These are phyloP conservation scores for Ophiosphaerella herpotricha DNA, from an alignment of 2,329 filamentous ascomycete genomes.

Conservation along the genomic window DNA sequence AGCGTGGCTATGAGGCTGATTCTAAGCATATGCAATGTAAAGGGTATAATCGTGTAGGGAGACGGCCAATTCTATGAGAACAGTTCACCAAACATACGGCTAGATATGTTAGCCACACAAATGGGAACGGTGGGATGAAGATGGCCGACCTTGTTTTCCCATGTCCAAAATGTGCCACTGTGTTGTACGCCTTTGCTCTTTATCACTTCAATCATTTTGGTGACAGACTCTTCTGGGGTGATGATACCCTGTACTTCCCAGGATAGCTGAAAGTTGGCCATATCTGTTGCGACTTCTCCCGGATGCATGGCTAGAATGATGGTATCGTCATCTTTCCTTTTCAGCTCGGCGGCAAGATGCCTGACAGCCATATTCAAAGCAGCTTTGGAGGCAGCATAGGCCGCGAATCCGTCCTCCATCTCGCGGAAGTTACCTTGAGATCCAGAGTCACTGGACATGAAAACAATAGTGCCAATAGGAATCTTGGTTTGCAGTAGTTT, in stretches of 20 bases:
- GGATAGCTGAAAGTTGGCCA: slow-evolving; percentile 57
- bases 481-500: slow-evolving; percentile 55
- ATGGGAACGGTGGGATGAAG: background rate
- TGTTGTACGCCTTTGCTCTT: slow-evolving; percentile 54
- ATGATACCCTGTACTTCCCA: slow-evolving; percentile 61
- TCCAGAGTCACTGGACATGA: slow-evolving; percentile 63
- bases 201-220: slow-evolving; percentile 57
- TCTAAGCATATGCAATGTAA: slow-evolving; percentile 12
- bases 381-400: slow-evolving; percentile 62
- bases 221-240: slow-evolving; percentile 55
- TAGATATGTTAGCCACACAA: slow-evolving; percentile 10
- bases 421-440: slow-evolving; percentile 57
- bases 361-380: slow-evolving; percentile 61
- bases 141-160: slow-evolving; percentile 55
- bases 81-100: slow-evolving; percentile 38
- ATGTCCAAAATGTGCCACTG: slow-evolving; percentile 62
- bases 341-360: slow-evolving; percentile 61
- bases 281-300: slow-evolving; percentile 62
- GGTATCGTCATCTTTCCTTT: slow-evolving; percentile 55
- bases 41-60: slow-evolving; percentile 19
- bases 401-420: slow-evolving; percentile 63
- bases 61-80: background rate
- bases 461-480: slow-evolving; percentile 55
- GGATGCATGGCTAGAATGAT: slow-evolving; percentile 62
- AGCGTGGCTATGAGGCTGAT: background rate